Conservation (phyloP, 768 basidiomycete genomes). For the Trametes punicea region DNA sequence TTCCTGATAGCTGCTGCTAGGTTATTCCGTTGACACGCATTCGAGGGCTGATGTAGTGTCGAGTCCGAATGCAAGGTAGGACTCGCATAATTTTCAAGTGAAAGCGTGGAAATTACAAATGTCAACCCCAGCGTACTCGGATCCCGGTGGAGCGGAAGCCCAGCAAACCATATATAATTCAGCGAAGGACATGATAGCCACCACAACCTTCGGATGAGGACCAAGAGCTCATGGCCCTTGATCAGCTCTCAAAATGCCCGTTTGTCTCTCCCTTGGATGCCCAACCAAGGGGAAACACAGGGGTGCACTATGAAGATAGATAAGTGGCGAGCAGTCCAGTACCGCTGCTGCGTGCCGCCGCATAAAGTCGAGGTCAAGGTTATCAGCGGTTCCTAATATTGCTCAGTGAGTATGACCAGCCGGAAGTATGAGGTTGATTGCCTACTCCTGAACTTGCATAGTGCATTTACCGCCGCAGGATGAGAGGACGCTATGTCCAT, state of each 20-base stretch:
- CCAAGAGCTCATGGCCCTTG: slow-evolving; percentile 32
- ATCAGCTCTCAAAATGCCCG: slow-evolving; percentile 32
- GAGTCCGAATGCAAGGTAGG: too few relatives aligned
- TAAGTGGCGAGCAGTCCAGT: slow-evolving; percentile 20
- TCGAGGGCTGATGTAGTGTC: too few relatives aligned
- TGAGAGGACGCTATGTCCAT: slow-evolving; percentile 35
- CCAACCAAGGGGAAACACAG: slow-evolving; percentile 29
- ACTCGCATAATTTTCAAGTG: too few relatives aligned
- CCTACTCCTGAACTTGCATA: slow-evolving; percentile 30
- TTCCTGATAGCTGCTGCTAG: too few relatives aligned
- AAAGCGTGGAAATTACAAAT: too few relatives aligned
- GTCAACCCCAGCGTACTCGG: too few relatives aligned
- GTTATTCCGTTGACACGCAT: too few relatives aligned
- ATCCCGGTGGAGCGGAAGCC: too few relatives aligned
- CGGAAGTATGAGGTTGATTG: background rate
- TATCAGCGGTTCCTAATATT: background rate
- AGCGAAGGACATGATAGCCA: too few relatives aligned
- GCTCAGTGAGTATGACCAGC: background rate
- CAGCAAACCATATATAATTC: too few relatives aligned
- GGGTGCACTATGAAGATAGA: slow-evolving; percentile 25
- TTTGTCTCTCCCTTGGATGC: background rate
- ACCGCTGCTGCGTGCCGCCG: slow-evolving; percentile 20
- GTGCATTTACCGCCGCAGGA: slow-evolving; percentile 28
- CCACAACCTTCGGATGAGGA: slow-evolving; percentile 10
- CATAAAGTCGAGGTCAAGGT: slow-evolving; percentile 25